Evolutionary conservation across 805 yeast genomes (phyloP), one percentile per base, ranked within the genome.

Genomic region (Cyberlindnera nakhonratchasimensis): DNA sequence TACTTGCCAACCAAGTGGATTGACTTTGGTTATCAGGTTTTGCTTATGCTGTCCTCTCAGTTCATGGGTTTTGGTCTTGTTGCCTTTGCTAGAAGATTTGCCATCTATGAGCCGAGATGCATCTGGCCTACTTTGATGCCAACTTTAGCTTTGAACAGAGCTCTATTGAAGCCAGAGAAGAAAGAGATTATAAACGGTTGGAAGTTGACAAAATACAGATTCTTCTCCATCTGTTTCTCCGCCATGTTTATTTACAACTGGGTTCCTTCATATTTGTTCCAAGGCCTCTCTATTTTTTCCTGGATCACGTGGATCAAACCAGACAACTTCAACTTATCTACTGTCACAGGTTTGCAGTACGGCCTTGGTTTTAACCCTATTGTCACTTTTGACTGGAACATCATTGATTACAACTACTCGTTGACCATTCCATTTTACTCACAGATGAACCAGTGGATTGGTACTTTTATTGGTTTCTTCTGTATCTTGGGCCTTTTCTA

Each of bases 21-120:
- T 11, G 48, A 52, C n/a, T 71, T 75, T 58, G 74, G 78, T 1
- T 82, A 72, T 57, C 80, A 77, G 59, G 50, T 77, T 13, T 51
- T 78, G 29, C 64, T 80, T 24, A 63, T 74, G 2, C 50, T 78
- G 3, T 67, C 82, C 3, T 70, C 84, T 2, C 81, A 79, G 55
- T 75, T 75, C 47, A 60, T 82, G 53, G 89, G 87, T 13, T 77
- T 78, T 55, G 83, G 84, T 3, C 71, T 82, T 55, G 86, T 86
- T 6, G 80, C 82, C 34, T 51, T 81, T 13, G 69, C 79, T 66
- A 71, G 83, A 53, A 72, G 74, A 42, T 73, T 80, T 23, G 70
- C 69, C 2, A 70, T 79, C 5, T 77, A 77, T 50, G 79, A 77
- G 13, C 62, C 64, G 6, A 60, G 66, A 40, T 65, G 76, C n/a